phyloP scores from a whole-genome alignment of 225 moss, liverwort and hornwort genomes.

The Pseudoscleropodium purum region DNA sequence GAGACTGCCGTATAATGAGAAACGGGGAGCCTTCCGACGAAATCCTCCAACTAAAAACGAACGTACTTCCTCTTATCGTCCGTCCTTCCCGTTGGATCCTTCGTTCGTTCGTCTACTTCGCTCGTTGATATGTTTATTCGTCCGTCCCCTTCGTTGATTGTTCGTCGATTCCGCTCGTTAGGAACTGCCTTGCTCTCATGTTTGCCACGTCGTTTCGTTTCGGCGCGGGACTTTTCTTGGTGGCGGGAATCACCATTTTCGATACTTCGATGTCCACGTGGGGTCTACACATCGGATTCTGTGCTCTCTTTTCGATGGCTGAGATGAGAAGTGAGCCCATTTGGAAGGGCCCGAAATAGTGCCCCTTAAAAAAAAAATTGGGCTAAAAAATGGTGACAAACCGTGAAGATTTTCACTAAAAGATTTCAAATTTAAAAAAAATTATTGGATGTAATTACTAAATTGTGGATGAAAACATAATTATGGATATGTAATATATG shows the following conservation, averaged over 20 bases:
- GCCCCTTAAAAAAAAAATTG: no score
- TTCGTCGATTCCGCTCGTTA: background rate
- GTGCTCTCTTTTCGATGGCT: background rate
- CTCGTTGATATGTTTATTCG: background rate
- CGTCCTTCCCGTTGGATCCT: background rate
- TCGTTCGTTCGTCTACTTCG: background rate
- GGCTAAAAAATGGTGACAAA: no score
- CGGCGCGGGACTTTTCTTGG: background rate
- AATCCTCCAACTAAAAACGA: background rate
- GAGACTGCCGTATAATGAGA: background rate
- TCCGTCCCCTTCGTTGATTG: background rate
- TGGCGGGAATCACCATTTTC: background rate
- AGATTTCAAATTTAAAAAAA: no score
- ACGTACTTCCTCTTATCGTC: background rate
- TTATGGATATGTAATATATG: no score
- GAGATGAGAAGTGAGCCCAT: background rate
- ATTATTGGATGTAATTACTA: no score
- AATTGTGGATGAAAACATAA: no score
- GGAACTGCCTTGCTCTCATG: background rate
- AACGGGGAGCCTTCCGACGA: background rate
- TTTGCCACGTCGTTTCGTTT: background rate
- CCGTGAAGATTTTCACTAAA: accelerated
- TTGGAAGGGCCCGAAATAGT: background rate
- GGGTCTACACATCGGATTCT: background rate
- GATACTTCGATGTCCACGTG: background rate